These are phyloP conservation scores for Tolypocladium pustulatum DNA, from an alignment of 2,329 filamentous ascomycete genomes.

Conservation along the genomic window DNA sequence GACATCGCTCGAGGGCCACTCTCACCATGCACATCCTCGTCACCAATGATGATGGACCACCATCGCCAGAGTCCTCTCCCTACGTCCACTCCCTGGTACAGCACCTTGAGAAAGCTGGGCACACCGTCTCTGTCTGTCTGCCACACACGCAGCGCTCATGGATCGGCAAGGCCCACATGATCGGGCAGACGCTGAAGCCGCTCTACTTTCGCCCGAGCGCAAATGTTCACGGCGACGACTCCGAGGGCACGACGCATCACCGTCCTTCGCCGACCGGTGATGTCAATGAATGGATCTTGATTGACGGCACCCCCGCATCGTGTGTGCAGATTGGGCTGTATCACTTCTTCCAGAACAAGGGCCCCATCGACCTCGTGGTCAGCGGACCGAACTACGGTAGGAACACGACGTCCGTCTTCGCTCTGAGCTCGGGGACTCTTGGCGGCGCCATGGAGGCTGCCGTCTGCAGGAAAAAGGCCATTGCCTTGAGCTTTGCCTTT, in stretches of 20 bases:
- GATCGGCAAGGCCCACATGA: conserved; percentile 97
- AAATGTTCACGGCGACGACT: conserved; percentile 27
- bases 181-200: conserved; percentile 77
- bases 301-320: conserved; percentile 71
- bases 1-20: not conserved
- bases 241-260: conserved; percentile 56
- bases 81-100: conserved; percentile 68
- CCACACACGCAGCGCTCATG: conserved; percentile 89
- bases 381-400: conserved; percentile 76
- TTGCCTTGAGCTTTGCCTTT: conserved; percentile 87
- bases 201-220: conserved; percentile 64
- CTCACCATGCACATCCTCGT: conserved; percentile 51
- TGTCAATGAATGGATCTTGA: conserved; percentile 69
- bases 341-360: conserved; percentile 65
- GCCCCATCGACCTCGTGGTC: conserved; percentile 65
- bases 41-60: conserved; percentile 74
- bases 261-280: conserved; percentile 40
- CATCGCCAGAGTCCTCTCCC: conserved; percentile 66
- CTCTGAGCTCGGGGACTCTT: conserved; percentile 65
- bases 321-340: conserved; percentile 76
- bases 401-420: conserved; percentile 73
- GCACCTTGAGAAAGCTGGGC: conserved; percentile 62
- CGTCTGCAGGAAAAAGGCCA: conserved; percentile 55
- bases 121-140: conserved; percentile 83
- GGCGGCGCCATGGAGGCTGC: conserved; percentile 71